Percentiles rank a stretch among this genome's conserved stretches.
phyloP scores from a whole-genome alignment of 768 basidiomycete genomes.

The Phlebiopsis flavidoalba region DNA sequence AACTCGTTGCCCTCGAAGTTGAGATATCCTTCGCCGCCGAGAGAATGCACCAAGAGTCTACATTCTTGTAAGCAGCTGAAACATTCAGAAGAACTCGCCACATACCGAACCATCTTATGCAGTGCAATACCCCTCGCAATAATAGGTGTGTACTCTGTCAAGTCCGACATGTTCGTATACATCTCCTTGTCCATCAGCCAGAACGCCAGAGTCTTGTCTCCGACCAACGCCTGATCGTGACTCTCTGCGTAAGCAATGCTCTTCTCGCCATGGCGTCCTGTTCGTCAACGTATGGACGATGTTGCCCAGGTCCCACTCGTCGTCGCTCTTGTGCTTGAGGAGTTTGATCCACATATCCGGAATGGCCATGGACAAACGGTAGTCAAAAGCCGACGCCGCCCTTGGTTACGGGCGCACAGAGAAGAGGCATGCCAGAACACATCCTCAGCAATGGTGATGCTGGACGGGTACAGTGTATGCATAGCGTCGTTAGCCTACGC shows the following conservation, averaged over 20 bases:
- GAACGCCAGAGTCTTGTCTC: constrained; percentile 97
- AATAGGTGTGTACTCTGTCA: constrained; percentile 75
- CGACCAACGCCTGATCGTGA: constrained; percentile 97
- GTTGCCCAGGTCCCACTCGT: constrained; percentile 82
- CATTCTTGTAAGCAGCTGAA: not conserved
- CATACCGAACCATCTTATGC: constrained; percentile 96
- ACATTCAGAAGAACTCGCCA: not conserved
- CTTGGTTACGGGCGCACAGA: constrained; percentile 69
- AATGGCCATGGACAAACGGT: constrained; percentile 96
- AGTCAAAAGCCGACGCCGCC: constrained; percentile 98
- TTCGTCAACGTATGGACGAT: constrained; percentile 90
- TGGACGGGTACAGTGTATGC: constrained; percentile 72
- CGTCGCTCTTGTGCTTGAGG: constrained; percentile 85
- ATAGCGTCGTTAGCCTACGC: constrained; percentile 86
- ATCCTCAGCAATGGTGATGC: constrained; percentile 95
- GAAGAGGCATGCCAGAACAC: constrained; percentile 98
- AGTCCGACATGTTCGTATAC: constrained; percentile 95
- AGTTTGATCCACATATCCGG: constrained; percentile 99
- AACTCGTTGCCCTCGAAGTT: constrained; percentile 99
- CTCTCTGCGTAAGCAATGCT: constrained; percentile 93
- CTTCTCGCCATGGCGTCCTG: constrained; percentile 82
- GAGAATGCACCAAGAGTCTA: constrained; percentile 83
- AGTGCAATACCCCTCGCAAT: constrained; percentile 87
- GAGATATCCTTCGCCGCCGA: constrained; percentile 96
- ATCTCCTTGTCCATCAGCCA: constrained; percentile 99